A percentile compares a stretch with the other conserved stretches of the same genome.
Conservation (phyloP, 23 red algal species). For the Gracilaria caudata region DNA sequence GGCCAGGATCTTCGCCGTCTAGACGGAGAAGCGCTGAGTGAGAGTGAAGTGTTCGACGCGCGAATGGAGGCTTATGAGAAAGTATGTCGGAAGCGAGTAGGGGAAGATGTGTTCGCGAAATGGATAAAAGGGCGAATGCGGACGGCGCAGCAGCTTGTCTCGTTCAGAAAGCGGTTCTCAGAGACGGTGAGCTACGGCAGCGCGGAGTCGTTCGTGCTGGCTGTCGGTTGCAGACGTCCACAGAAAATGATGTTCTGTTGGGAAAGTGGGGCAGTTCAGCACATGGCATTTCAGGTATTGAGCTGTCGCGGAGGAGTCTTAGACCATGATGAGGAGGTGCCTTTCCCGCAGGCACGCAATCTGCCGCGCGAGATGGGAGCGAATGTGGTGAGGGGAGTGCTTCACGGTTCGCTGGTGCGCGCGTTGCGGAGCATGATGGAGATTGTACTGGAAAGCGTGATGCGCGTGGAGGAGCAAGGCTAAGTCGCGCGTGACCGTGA, state of each 20-base stretch:
- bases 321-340: constrained; percentile 89
- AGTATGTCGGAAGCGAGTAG: constrained; percentile 66
- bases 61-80: constrained; percentile 73
- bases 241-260: constrained; percentile 78
- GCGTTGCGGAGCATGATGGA: constrained; percentile 66
- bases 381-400: constrained; percentile 63
- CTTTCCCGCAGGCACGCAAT: constrained; percentile 93
- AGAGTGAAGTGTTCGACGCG: constrained; percentile 40
- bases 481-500: constrained; percentile 3
- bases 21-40: constrained; percentile 18
- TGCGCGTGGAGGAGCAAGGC: constrained; percentile 66
- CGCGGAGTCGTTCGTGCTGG: constrained; percentile 74
- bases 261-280: constrained; percentile 62
- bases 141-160: constrained; percentile 26
- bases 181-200: constrained; percentile 66
- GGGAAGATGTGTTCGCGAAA: constrained; percentile 50
- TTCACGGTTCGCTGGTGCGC: constrained; percentile 71
- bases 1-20: too few species aligned
- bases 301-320: constrained; percentile 69
- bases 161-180: constrained; percentile 79
- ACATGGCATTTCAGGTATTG: constrained; percentile 57
- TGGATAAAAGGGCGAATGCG: constrained; percentile 63
- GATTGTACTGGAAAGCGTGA: constrained; percentile 45
- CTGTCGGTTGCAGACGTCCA: constrained; percentile 77
- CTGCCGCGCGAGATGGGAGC: constrained; percentile 62